Evolutionary conservation across 805 yeast species (phyloP).

Genomic region (Hanseniaspora vineae): DNA sequence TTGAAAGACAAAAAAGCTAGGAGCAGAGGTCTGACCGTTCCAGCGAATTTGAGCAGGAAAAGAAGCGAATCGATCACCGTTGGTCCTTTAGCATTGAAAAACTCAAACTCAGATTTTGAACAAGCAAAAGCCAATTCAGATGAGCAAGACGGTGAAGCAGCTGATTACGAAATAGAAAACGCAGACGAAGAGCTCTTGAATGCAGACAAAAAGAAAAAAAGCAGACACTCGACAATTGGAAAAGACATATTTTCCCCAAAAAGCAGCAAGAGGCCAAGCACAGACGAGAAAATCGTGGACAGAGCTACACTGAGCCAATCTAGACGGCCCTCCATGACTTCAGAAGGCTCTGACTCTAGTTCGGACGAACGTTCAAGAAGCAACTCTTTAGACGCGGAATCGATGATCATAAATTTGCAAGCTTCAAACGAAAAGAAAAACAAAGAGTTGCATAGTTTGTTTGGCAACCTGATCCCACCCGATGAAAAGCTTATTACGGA

Average conservation of each 20-base stretch:
- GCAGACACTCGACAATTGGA: too few relatives aligned
- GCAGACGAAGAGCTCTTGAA: too few relatives aligned
- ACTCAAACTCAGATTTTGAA: neutral
- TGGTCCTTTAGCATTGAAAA: neutral
- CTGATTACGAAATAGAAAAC: too few relatives aligned
- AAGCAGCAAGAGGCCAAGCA: neutral
- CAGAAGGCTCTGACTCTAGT: neutral
- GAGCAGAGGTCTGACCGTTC: neutral
- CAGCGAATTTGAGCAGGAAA: neutral
- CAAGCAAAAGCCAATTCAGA: neutral
- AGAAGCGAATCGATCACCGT: neutral
- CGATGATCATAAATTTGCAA: neutral
- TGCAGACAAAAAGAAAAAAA: too few relatives aligned
- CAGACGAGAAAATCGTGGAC: neutral
- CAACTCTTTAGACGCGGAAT: neutral
- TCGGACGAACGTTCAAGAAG: neutral
- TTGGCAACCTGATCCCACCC: conserved; percentile 32
- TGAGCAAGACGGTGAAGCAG: neutral
- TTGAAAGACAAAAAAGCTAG: neutral
- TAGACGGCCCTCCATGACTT: neutral
- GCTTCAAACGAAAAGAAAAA: conserved; percentile 39
- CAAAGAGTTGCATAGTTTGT: conserved; percentile 45
- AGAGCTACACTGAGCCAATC: neutral
- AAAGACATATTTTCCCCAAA: neutral
- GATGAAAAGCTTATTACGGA: conserved; percentile 47